Evolutionary conservation across 1,139 yeast genomes (phyloP), one percentile per base, ranked within the genome.

Genomic region (Saccharomyces hybrid): DNA sequence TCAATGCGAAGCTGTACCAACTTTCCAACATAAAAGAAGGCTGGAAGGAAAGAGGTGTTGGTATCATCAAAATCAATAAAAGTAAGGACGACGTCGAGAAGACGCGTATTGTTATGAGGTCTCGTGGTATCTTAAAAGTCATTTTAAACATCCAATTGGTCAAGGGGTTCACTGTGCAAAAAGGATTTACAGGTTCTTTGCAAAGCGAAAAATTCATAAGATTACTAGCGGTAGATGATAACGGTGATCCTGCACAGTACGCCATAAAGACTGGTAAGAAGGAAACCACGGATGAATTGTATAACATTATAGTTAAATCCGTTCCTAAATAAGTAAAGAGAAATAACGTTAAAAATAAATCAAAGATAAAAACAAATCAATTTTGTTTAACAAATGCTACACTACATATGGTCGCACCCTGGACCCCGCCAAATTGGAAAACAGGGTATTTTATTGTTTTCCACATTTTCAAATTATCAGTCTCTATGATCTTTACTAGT

Each of bases 21-120:
- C 73, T 91, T 46, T 73, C 84, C 0, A 78, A 81, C 46, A 78
- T 86, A 1, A 70, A 78, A 11, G 81, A 78, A 28, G 97, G 97
- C 1, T 95, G 99, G 99, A 93, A 88, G 69, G 99, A 95, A 70
- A 81, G 96, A 64, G 99, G 99, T 16, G 78, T 86, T 46, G 99
- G 99, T 1, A 80, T 83, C 3, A 73, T 95, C 16, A 96, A 88
- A 69, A 79, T 95, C 44, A 93, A 93, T 70, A 79, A 80, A 72
- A 52, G 72, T 55, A 60, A 62, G 48, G 61, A 58, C 49, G 63
- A 62, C 0, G 64, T 58, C 1, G 44, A 38, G 19, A 70, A 73
- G 52, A 72, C 82, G 2, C 77, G 98, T 61, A 70, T 93, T 28
- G 86, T 93, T 3, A 91, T 95, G 97, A 82, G 99, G 68, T 84